phyloP scores from a whole-genome alignment of 805 yeast species.

The Wickerhamomyces hampshirensis region DNA sequence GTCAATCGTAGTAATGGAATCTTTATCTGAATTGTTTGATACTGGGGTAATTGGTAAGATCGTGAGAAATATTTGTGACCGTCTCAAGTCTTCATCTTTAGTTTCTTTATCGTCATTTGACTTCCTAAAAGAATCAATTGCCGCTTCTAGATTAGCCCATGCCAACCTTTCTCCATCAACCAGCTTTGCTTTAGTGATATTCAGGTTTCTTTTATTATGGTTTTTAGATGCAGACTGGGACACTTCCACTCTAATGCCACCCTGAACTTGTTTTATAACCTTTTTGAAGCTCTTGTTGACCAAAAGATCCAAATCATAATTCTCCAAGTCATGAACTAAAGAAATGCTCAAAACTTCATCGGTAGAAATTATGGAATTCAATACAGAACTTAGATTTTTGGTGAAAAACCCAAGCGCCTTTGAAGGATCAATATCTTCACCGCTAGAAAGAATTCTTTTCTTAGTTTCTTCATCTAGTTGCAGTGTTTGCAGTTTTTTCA shows the following conservation, averaged over 20 bases:
- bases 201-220: slow-evolving; percentile 40
- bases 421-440: slow-evolving; percentile 16
- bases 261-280: slow-evolving; percentile 74
- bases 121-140: slow-evolving; percentile 41
- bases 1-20: slow-evolving; percentile 32
- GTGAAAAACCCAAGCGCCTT: slow-evolving; percentile 24
- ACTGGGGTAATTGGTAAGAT: slow-evolving; percentile 53
- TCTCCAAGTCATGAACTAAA: slow-evolving; percentile 62
- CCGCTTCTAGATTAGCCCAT: slow-evolving; percentile 77
- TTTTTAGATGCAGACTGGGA: slow-evolving; percentile 25
- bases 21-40: slow-evolving; percentile 19
- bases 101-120: slow-evolving; percentile 10
- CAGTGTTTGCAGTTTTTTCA: slow-evolving; percentile 28
- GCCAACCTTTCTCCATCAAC: slow-evolving; percentile 87
- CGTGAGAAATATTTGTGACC: slow-evolving; percentile 64
- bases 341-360: slow-evolving; percentile 58
- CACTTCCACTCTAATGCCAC: slow-evolving; percentile 59
- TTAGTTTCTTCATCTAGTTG: slow-evolving; percentile 17
- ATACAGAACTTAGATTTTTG: slow-evolving; percentile 21
- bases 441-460: slow-evolving; percentile 22
- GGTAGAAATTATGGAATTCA: slow-evolving; percentile 27
- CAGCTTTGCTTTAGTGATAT: slow-evolving; percentile 68
- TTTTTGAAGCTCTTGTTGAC: slow-evolving; percentile 51
- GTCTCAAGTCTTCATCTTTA: slow-evolving; percentile 16
- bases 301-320: slow-evolving; percentile 44